phyloP scores from a whole-genome alignment of 2,329 filamentous ascomycete species.

The Fusarium circinatum region DNA sequence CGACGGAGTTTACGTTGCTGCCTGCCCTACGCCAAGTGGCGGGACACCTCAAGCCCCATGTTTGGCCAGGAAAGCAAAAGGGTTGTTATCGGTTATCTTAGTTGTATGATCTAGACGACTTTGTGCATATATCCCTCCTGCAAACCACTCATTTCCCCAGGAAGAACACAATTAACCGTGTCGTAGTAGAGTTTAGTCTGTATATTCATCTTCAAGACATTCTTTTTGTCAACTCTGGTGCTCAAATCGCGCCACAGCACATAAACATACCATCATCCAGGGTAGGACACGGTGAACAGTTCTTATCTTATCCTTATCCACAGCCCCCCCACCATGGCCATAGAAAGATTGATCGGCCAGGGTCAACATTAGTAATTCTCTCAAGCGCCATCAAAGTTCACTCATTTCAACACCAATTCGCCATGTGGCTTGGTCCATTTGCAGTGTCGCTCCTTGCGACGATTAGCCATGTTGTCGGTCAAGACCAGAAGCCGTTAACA shows the following conservation, averaged over 20 bases:
- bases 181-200: fast-evolving
- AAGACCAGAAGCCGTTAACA: conserved; percentile 7
- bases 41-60: fast-evolving
- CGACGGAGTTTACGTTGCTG: background rate
- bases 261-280: background rate
- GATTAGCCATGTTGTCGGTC: background rate
- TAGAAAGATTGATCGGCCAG: background rate
- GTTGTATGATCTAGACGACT: fast-evolving
- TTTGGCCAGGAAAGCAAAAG: fast-evolving
- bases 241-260: background rate
- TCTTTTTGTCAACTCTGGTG: too few species aligned
- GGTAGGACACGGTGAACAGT: fast-evolving
- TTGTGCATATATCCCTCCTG: fast-evolving
- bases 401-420: background rate
- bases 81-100: fast-evolving
- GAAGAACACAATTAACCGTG: fast-evolving
- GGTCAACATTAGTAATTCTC: background rate
- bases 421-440: background rate
- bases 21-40: background rate
- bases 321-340: background rate
- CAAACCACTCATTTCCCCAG: background rate
- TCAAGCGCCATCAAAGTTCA: background rate
- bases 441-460: background rate
- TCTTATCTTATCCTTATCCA: background rate
- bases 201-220: fast-evolving